Percentiles rank a stretch among this genome's conserved stretches.
These are phyloP conservation scores for Pichia cephalocereana DNA, from an alignment of 805 yeast species.

Conservation along the genomic window DNA sequence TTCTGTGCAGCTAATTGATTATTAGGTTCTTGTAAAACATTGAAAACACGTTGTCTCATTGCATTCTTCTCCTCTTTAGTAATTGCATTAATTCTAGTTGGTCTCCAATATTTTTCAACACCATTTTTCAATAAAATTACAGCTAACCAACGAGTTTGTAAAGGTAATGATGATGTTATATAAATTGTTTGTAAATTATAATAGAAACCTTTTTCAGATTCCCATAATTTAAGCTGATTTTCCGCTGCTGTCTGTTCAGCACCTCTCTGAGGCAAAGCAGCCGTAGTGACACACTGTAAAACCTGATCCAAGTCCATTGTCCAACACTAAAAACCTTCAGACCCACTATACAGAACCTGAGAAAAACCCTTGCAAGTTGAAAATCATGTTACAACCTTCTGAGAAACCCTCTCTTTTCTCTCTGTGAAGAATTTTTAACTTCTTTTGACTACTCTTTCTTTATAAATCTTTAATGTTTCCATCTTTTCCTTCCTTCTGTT, in stretches of 20 bases:
- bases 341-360: too few species aligned
- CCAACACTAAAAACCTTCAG: background rate
- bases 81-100: slow-evolving; percentile 44
- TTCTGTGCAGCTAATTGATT: slow-evolving; percentile 71
- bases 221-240: slow-evolving; percentile 61
- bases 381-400: too few species aligned
- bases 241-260: slow-evolving; percentile 58
- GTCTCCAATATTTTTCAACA: slow-evolving; percentile 76
- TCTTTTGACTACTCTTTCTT: too few species aligned
- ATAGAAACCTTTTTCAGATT: slow-evolving; percentile 34
- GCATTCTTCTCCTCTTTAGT: slow-evolving; percentile 58
- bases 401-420: slow-evolving; percentile 1
- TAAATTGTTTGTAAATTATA: slow-evolving; percentile 40
- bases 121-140: slow-evolving; percentile 85
- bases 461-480: too few species aligned
- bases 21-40: slow-evolving; percentile 55
- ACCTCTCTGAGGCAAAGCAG: slow-evolving; percentile 42
- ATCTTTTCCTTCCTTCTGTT: background rate
- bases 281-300: slow-evolving; percentile 35
- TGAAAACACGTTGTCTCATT: slow-evolving; percentile 51
- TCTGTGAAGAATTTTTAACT: background rate
- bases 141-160: slow-evolving; percentile 78
- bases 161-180: slow-evolving; percentile 45
- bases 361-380: background rate
- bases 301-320: slow-evolving; percentile 18